Base-by-base conservation (phyloP, 2,329 filamentous ascomycete genomes). In the Aspergillus hortae region DNA sequence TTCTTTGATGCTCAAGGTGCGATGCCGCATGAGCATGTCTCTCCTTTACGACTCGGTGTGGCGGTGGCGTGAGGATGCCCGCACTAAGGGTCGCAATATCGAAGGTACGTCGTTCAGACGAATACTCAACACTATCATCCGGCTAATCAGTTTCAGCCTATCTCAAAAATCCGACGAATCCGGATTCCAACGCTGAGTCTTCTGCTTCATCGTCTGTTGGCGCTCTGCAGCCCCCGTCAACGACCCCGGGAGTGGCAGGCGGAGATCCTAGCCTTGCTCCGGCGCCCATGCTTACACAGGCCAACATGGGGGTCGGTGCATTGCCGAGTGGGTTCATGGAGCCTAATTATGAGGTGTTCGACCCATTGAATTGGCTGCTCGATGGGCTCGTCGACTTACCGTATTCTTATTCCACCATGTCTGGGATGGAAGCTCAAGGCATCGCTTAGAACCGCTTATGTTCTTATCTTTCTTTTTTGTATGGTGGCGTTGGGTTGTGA, bases 281-380 rank as follows among this genome's bases (percentile, higher is more conserved):
- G 4, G 64, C 70, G 7, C 67, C 67, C 11, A 54, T 70, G 11
- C 54, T 74, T 10, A 55, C 70, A 17, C 62, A 67, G 19, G 59
- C 64, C 17, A 67, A 54, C 15, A 58, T 74, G 41, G 63, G 65
- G 2, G 58, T 66, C 4, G 57, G 53, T 5, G 61, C 58, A 5
- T 56, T 74, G 4, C 68, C 70, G 1, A 73, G 70, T 56, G 78
- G 80, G 60, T 87, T 89, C 56, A 80, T 82, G 58, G 81, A 88
- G 50, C 82, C 83, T 9, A 87, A 85, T 61, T 91, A 91, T 69
- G 89, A 95, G 68, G 90, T 95, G 56, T 96, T 95, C 65, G 91
- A 96, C 71, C 90, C 92, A 1, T 80, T 96, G 63, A 90, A 92
- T 69, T 96, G 92, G 92, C 90, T 95, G 78, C 77, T 96, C 54